Evolutionary conservation across 345 rosid genomes (phyloP).

Genomic region (Eucalyptus microcorys): DNA sequence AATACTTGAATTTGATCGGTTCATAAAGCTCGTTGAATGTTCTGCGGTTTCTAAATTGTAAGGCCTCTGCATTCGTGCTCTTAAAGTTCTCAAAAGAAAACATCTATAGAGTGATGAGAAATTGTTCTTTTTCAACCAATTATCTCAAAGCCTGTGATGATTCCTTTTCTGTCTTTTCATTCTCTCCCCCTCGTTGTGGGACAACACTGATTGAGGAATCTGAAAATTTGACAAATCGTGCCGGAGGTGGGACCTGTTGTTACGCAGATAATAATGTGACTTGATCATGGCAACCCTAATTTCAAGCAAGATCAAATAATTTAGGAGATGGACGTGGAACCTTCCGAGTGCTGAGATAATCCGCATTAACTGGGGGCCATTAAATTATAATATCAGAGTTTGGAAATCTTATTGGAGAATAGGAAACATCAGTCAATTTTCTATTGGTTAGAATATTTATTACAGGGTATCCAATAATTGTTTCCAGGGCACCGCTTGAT

Average conservation of each 20-base stretch:
- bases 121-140: not conserved
- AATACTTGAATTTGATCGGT: not conserved
- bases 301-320: not conserved
- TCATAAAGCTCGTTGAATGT: too few species aligned
- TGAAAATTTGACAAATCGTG: not conserved
- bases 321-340: not conserved
- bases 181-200: not conserved
- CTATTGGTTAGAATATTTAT: not conserved
- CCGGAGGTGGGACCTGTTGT: not conserved
- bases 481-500: not conserved
- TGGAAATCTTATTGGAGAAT: not conserved
- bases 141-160: not conserved
- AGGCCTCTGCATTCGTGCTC: not conserved
- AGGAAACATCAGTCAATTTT: not conserved
- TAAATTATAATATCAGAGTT: not conserved
- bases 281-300: not conserved
- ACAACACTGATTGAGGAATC: not conserved
- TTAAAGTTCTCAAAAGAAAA: not conserved
- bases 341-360: not conserved
- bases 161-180: not conserved
- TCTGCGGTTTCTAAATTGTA: not conserved
- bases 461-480: not conserved
- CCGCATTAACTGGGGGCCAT: not conserved
- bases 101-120: not conserved
- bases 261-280: not conserved